These are phyloP conservation scores for Draba incana DNA, from an alignment of 345 rosid species.

Conservation along the genomic window DNA sequence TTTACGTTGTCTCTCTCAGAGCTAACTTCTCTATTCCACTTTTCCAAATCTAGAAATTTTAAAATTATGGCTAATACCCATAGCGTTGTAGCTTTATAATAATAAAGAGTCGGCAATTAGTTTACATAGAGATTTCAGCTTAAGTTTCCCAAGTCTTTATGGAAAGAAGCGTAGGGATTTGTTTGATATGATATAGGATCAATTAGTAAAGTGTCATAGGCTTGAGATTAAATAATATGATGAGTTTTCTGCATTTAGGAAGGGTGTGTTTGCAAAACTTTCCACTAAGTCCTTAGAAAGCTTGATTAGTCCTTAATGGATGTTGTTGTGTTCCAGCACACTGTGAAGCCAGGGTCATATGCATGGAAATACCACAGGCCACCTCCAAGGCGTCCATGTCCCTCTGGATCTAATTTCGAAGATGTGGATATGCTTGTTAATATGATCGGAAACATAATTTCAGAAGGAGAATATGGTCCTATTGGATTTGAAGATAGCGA, in stretches of 20 bases:
- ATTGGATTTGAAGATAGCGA: slow-evolving; percentile 50
- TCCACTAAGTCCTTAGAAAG: slow-evolving; percentile 37
- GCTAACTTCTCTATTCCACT: slow-evolving; percentile 12
- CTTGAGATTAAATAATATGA: slow-evolving; percentile 7
- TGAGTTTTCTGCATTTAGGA: slow-evolving; percentile 30
- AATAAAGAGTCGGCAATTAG: slow-evolving; percentile 9
- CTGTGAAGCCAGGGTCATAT: slow-evolving; percentile 80
- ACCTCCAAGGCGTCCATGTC: slow-evolving; percentile 61
- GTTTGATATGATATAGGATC: slow-evolving; percentile 9
- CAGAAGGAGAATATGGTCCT: slow-evolving; percentile 53
- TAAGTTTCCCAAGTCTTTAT: background rate
- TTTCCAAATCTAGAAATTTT: slow-evolving; percentile 2
- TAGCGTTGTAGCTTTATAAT: slow-evolving; percentile 1
- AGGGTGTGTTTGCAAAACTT: slow-evolving; percentile 29
- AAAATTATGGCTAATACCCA: slow-evolving; percentile 2
- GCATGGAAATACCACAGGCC: slow-evolving; percentile 72
- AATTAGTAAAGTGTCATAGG: slow-evolving; percentile 26
- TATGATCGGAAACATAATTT: slow-evolving; percentile 54
- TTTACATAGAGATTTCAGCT: slow-evolving; percentile 5
- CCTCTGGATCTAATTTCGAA: slow-evolving; percentile 41
- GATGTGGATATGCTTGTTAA: slow-evolving; percentile 53
- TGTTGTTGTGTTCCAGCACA: slow-evolving; percentile 69
- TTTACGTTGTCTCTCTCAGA: background rate
- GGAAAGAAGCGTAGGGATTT: slow-evolving; percentile 17
- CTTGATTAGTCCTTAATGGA: slow-evolving; percentile 51